Conservation (phyloP, 805 yeast species). For the Candida ovalis region DNA sequence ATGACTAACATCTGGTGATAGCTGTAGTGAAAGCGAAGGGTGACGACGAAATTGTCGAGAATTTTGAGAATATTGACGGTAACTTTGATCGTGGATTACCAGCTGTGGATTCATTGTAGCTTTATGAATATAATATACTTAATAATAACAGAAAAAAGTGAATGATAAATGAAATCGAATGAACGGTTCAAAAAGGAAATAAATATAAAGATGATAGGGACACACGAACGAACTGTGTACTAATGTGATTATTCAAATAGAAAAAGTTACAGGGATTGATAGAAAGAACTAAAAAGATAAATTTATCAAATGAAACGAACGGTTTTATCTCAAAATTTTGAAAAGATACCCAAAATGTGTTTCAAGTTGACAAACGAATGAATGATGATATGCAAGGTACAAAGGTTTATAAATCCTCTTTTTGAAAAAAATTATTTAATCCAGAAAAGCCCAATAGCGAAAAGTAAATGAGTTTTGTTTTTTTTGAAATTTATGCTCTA, state of each 20-base stretch:
- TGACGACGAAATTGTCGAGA: slow-evolving; percentile 1
- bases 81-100: neutral
- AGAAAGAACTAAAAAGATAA: neutral
- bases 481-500: no score
- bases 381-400: no score
- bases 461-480: no score
- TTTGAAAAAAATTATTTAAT: no score
- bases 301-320: neutral
- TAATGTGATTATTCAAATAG: neutral
- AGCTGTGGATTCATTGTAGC: slow-evolving; percentile 3
- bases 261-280: neutral
- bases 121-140: neutral
- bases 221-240: neutral
- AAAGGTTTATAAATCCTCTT: no score
- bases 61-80: neutral
- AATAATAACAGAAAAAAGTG: neutral
- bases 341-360: neutral
- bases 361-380: neutral
- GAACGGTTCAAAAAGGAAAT: no score
- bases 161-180: neutral
- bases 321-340: neutral
- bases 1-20: neutral
- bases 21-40: neutral
- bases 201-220: neutral
- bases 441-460: no score